Conservation (phyloP, 2,329 filamentous ascomycete genomes). For the Whalleya microplaca region DNA sequence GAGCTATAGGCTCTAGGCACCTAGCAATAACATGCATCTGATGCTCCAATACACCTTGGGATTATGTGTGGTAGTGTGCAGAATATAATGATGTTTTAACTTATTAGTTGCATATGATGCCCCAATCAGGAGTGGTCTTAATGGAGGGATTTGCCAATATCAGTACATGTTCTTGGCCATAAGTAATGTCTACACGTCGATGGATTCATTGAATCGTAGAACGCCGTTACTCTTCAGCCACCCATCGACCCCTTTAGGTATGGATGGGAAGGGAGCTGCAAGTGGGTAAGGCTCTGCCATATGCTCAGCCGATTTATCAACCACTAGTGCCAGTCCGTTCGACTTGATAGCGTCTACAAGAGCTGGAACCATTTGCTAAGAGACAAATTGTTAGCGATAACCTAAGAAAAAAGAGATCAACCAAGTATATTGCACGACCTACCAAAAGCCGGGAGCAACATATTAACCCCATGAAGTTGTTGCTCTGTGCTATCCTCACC, state of each 20-base stretch:
- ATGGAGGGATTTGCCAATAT: neutral
- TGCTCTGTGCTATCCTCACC: slow-evolving; percentile 88
- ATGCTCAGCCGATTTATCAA: slow-evolving; percentile 74
- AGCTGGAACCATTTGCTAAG: slow-evolving; percentile 87
- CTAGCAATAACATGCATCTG: neutral
- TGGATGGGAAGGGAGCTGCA: slow-evolving; percentile 57
- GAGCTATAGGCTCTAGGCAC: neutral
- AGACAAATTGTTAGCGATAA: slow-evolving; percentile 22
- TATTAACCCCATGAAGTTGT: slow-evolving; percentile 97
- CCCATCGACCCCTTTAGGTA: slow-evolving; percentile 85
- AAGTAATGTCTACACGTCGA: slow-evolving; percentile 62
- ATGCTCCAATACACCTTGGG: neutral
- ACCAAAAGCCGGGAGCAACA: slow-evolving; percentile 87
- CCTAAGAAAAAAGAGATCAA: neutral
- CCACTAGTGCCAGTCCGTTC: slow-evolving; percentile 87
- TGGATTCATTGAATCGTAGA: slow-evolving; percentile 88
- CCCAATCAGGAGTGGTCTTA: neutral
- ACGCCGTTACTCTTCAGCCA: slow-evolving; percentile 85
- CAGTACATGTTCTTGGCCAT: slow-evolving; percentile 2
- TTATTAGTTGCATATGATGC: neutral
- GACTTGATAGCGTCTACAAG: slow-evolving; percentile 93
- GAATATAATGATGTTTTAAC: neutral
- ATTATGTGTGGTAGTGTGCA: neutral
- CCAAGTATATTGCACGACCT: slow-evolving; percentile 41
- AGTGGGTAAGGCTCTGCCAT: slow-evolving; percentile 44